These are phyloP conservation scores for Clonostachys chloroleuca DNA, from an alignment of 2,329 filamentous ascomycete genomes.

Conservation along the genomic window DNA sequence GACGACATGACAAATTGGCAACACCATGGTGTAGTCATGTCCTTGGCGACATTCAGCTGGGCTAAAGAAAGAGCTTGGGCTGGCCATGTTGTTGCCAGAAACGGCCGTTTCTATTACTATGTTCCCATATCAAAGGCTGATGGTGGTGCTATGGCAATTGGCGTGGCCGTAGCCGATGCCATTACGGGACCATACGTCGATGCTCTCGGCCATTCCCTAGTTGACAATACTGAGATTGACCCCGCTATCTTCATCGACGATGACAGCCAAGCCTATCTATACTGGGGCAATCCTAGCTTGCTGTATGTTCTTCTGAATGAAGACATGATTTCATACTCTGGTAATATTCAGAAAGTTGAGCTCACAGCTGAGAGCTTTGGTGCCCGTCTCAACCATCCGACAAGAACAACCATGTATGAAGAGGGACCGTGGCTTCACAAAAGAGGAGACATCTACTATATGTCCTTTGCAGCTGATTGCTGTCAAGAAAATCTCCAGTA, in stretches of 20 bases:
- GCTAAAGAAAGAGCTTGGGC: slow-evolving; percentile 26
- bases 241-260: slow-evolving; percentile 26
- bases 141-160: slow-evolving; percentile 16
- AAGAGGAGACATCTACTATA: slow-evolving; percentile 18
- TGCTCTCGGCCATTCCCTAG: slow-evolving; percentile 17
- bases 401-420: slow-evolving; percentile 13
- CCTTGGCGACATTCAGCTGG: slow-evolving; percentile 21
- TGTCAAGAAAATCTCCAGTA: slow-evolving; percentile 22
- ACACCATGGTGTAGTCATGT: slow-evolving; percentile 15
- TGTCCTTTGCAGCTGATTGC: slow-evolving; percentile 19
- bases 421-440: slow-evolving; percentile 24
- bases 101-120: slow-evolving; percentile 26
- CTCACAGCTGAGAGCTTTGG: slow-evolving; percentile 10
- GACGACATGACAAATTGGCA: slow-evolving; percentile 27
- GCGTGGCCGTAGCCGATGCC: slow-evolving; percentile 16
- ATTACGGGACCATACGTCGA: slow-evolving; percentile 21
- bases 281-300: slow-evolving; percentile 24
- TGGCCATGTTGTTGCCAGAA: slow-evolving; percentile 18
- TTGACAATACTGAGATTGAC: slow-evolving; percentile 22
- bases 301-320: slow-evolving; percentile 24
- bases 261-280: slow-evolving; percentile 27
- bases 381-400: slow-evolving; percentile 2
- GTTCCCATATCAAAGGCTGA: slow-evolving; percentile 11
- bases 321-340: slow-evolving; percentile 27
- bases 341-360: slow-evolving; percentile 10